Percentiles rank a stretch among this genome's conserved stretches.
phyloP scores from a whole-genome alignment of 495 filamentous ascomycete genomes.

The Penicillium pulvis region DNA sequence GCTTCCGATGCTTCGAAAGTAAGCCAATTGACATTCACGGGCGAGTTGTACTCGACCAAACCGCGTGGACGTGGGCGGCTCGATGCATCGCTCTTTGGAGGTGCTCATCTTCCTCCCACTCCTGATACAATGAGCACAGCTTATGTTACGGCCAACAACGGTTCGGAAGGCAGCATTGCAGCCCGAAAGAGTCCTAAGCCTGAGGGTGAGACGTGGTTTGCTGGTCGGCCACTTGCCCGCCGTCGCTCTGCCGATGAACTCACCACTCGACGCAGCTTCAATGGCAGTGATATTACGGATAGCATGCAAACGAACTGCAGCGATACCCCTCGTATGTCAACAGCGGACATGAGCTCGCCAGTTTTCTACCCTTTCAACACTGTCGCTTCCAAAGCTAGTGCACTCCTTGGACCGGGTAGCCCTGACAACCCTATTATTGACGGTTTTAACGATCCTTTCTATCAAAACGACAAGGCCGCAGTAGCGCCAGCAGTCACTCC shows the following conservation, averaged over 20 bases:
- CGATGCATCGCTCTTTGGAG: slow-evolving; percentile 38
- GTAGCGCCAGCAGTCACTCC: slow-evolving; percentile 26
- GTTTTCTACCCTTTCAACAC: slow-evolving; percentile 37
- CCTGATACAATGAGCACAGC: slow-evolving; percentile 51
- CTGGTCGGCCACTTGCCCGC: slow-evolving; percentile 27
- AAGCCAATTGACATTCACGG: slow-evolving; percentile 20
- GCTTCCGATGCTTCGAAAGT: slow-evolving; percentile 23
- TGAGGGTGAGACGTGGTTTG: slow-evolving; percentile 22
- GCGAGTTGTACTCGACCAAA: slow-evolving; percentile 25
- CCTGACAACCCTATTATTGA: slow-evolving; percentile 28
- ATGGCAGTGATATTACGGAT: slow-evolving; percentile 30
- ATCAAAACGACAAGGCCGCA: slow-evolving; percentile 21
- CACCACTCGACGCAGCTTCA: slow-evolving; percentile 32
- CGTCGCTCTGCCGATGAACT: slow-evolving; percentile 41
- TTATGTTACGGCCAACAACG: slow-evolving; percentile 31
- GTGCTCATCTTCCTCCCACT: slow-evolving; percentile 41
- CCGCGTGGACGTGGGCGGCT: slow-evolving; percentile 30
- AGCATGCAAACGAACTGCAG: slow-evolving; percentile 37
- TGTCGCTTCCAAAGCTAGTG: slow-evolving; percentile 31
- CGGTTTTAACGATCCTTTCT: slow-evolving; percentile 26
- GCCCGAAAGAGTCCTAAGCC: slow-evolving; percentile 26
- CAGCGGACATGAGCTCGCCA: slow-evolving; percentile 27
- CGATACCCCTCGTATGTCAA: slow-evolving; percentile 31
- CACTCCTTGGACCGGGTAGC: slow-evolving; percentile 28
- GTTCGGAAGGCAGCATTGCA: slow-evolving; percentile 40